Percentiles rank a stretch among this genome's conserved stretches.
Evolutionary conservation across 2,329 filamentous ascomycete genomes (phyloP).

Genomic region (Cercospora sp.): DNA sequence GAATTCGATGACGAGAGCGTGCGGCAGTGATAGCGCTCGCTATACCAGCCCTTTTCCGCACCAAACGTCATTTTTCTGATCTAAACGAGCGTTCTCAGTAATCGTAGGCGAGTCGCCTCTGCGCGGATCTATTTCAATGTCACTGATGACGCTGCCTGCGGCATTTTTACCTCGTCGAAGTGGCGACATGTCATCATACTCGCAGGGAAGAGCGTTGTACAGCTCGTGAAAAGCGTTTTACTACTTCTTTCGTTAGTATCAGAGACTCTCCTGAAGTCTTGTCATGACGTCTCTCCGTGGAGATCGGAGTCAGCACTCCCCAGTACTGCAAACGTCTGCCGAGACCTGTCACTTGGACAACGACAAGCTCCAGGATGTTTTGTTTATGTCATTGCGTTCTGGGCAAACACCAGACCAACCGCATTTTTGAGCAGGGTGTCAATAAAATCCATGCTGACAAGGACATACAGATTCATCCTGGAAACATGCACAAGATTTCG

Average conservation of each 20-base stretch:
- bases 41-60: neutral
- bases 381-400: neutral
- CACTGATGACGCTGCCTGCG: neutral
- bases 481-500: neutral
- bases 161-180: neutral
- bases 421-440: neutral
- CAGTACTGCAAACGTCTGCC: neutral
- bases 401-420: conserved; percentile 6
- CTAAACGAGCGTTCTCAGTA: neutral
- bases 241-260: neutral
- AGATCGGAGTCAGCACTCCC: neutral
- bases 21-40: neutral
- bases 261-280: neutral
- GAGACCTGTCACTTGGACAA: neutral
- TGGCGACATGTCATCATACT: neutral
- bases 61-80: neutral
- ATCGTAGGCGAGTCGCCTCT: neutral
- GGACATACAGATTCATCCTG: neutral
- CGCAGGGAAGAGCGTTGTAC: neutral
- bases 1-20: neutral
- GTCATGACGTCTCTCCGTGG: neutral
- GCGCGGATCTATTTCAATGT: neutral
- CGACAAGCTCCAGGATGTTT: neutral
- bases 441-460: neutral
- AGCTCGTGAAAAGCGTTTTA: neutral